These are phyloP conservation scores for Deakozyma indianensis DNA, from an alignment of 805 yeast species.

Conservation along the genomic window DNA sequence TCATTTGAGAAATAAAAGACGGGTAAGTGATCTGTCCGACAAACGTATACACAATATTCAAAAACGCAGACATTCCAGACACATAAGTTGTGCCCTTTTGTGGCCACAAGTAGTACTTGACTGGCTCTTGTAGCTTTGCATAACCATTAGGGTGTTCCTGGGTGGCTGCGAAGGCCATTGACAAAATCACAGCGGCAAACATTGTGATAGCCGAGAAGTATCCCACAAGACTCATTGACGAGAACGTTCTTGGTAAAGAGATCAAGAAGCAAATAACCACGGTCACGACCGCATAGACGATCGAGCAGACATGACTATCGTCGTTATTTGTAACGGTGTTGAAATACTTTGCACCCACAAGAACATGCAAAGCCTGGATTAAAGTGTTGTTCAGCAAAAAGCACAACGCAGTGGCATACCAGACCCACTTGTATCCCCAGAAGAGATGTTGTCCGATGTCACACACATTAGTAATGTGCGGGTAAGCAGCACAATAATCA, in stretches of 20 bases:
- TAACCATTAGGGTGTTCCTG: constrained; percentile 34
- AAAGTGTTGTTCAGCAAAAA: no score
- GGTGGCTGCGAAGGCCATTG: constrained; percentile 39
- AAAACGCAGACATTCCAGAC: constrained; percentile 37
- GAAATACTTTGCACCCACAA: constrained; percentile 43
- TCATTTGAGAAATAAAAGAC: constrained; percentile 47
- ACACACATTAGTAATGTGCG: no score
- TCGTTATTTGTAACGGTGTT: constrained; percentile 38
- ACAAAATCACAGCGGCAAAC: constrained; percentile 39
- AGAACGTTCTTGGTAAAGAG: constrained; percentile 43
- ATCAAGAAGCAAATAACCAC: constrained; percentile 35
- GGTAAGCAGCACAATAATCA: no score
- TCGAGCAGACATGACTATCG: constrained; percentile 37
- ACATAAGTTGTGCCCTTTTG: constrained; percentile 38
- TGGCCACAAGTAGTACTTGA: constrained; percentile 36
- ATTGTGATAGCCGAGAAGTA: constrained; percentile 41
- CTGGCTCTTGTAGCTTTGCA: constrained; percentile 27
- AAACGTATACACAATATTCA: constrained; percentile 48
- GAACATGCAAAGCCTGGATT: no score
- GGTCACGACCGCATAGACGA: constrained; percentile 36
- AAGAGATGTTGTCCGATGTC: no score
- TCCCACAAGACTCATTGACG: constrained; percentile 37
- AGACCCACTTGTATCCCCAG: no score
- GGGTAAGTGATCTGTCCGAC: constrained; percentile 54
- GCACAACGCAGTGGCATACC: no score